Evolutionary conservation across 2,329 filamentous ascomycete species (phyloP), one percentile per base, ranked within the genome.

Genomic region (Blastomyces gilchristii): DNA sequence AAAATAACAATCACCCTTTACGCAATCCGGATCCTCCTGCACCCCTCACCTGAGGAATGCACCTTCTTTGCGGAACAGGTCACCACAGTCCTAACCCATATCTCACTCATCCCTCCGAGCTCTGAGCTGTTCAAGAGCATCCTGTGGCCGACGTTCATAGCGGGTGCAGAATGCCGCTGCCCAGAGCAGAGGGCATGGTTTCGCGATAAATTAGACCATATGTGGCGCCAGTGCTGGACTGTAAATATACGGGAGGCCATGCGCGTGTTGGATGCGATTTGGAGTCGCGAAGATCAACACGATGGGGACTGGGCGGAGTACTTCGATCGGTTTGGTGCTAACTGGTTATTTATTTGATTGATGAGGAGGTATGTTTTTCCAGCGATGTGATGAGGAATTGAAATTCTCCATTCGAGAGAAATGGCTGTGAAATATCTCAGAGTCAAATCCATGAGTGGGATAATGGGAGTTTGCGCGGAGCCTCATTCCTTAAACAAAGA

Each of bases 141-240:
- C 31, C 75, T 77, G 47, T 78, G 76, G 76, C 75, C 76, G 1
- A 74, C 75, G 1, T 78, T 78, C 64, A 78, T 78, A 63, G 76
- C 76, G 2, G 76, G 76, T 31, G 75, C 74, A 2, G 76, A 78
- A 63, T 76, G 73, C 54, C 69, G 69, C 5, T 67, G 72, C 14
- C 67, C 70, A 0, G 66, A 69, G 16, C 74, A 76, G 34, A 70
- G 74, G 1, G 66, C 69, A 1, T 68, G 73, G 45, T 67, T 76
- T 9, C 67, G 77, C 3, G 70, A 74, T 16, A 70, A 68, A 9
- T 69, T 77, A 1, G 68, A 70, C 22, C 65, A 68, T 2, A 65
- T 77, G 18, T 77, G 75, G 67, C 71, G 74, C 37, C 68, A 68
- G 49, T 69, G 75, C 18, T 72, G 69, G 6, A 76, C 73, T 63